Evolutionary conservation across 768 basidiomycete species (phyloP).

Genomic region (Thelephora ganbajun): DNA sequence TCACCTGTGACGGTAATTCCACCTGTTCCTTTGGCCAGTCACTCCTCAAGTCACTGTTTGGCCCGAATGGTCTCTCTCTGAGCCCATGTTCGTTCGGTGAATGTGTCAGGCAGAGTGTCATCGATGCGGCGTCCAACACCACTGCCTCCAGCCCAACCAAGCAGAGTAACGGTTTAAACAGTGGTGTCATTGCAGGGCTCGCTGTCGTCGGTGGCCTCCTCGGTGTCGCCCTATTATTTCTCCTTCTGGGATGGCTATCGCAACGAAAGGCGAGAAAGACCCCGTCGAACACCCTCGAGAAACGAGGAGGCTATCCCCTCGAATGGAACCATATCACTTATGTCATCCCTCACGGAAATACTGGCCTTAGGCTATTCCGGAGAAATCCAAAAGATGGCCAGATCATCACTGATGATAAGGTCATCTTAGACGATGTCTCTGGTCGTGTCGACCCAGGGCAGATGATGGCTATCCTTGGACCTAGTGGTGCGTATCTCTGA

Average conservation of each 20-base stretch:
- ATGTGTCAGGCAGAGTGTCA: constrained; percentile 70
- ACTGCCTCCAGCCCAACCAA: constrained; percentile 16
- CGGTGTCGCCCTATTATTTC: constrained; percentile 37
- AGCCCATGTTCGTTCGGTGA: constrained; percentile 76
- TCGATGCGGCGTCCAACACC: constrained; percentile 38
- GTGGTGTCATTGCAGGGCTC: constrained; percentile 84
- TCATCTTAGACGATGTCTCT: constrained; percentile 54
- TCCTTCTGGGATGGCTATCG: constrained; percentile 45
- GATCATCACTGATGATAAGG: constrained; percentile 31
- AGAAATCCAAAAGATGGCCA: constrained; percentile 1
- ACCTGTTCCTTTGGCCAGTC: constrained; percentile 70
- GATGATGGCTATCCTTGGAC: constrained; percentile 86
- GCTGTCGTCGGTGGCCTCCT: constrained; percentile 68
- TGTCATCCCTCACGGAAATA: constrained; percentile 26
- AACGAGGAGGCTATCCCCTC: constrained; percentile 41
- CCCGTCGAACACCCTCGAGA: constrained; percentile 18
- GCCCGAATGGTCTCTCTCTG: constrained; percentile 54
- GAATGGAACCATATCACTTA: constrained; percentile 63
- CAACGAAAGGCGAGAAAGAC: constrained; percentile 49
- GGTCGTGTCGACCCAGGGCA: constrained; percentile 68
- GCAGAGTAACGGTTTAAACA: constrained; percentile 28
- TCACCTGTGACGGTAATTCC: constrained; percentile 46
- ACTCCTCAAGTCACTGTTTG: constrained; percentile 57
- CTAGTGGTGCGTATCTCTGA: constrained; percentile 41
- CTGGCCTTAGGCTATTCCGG: constrained; percentile 1